A percentile compares a stretch with the other conserved stretches of the same genome.
These are phyloP conservation scores for Ceratorhiza oryzae-sativae DNA, from an alignment of 1,284 basidiomycete species.

Conservation along the genomic window DNA sequence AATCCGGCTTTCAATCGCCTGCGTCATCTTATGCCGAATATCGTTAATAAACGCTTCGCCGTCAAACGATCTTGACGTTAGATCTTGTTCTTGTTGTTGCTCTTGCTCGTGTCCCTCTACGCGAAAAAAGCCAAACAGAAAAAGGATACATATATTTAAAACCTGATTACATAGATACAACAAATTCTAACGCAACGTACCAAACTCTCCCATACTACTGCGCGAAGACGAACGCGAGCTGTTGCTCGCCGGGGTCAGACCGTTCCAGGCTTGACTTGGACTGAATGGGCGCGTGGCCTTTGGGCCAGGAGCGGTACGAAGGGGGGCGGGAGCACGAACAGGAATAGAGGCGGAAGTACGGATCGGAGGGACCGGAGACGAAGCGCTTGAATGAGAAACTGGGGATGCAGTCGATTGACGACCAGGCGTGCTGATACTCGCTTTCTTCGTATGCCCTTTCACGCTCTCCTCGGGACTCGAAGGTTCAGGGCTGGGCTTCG, in stretches of 20 bases:
- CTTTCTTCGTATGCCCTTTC: not conserved
- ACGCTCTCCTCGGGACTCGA: not conserved
- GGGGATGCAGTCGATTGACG: not conserved
- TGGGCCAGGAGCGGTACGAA: not conserved
- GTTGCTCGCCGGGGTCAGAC: constrained; percentile 19
- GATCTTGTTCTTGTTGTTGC: not conserved
- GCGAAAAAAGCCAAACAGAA: constrained; percentile 13
- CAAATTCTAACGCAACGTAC: constrained; percentile 34
- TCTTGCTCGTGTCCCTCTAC: not conserved
- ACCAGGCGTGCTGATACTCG: not conserved
- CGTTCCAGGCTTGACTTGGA: constrained; percentile 16
- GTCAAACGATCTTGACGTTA: constrained; percentile 19
- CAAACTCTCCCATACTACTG: constrained; percentile 3
- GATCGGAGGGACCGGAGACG: not conserved
- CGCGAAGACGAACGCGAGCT: constrained; percentile 22
- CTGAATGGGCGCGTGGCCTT: constrained; percentile 15
- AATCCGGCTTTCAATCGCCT: not conserved
- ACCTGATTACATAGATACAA: not conserved
- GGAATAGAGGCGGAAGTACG: not conserved
- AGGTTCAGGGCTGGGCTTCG: not conserved
- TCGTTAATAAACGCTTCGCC: constrained; percentile 17
- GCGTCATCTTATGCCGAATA: constrained; percentile 1
- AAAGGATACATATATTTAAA: constrained; percentile 15
- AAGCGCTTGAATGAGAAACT: not conserved
- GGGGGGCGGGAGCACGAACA: not conserved